Conservation (phyloP, 257 asterid species). For the Solanum megistacrolobum region DNA sequence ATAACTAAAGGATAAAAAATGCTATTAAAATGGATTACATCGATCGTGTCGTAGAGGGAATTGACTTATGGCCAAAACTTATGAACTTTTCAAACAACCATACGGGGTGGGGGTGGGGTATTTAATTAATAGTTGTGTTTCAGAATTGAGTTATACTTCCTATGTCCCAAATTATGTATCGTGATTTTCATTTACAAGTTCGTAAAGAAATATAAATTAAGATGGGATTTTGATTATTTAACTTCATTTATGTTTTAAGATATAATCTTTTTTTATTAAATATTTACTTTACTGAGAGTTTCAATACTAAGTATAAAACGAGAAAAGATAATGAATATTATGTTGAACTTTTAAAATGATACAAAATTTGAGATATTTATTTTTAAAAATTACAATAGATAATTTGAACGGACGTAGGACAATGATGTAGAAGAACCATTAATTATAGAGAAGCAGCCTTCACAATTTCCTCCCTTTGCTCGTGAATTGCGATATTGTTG, state of each 20-base stretch:
- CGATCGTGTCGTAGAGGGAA: not conserved
- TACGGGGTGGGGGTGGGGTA: not conserved
- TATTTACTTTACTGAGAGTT: not conserved
- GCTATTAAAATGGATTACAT: not conserved
- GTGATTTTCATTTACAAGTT: not conserved
- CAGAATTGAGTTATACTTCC: not conserved
- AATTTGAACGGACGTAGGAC: not conserved
- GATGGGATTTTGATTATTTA: not conserved
- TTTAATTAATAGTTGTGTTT: not conserved
- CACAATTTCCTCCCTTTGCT: not conserved
- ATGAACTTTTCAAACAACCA: not conserved
- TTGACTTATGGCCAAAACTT: not conserved
- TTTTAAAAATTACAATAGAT: not conserved
- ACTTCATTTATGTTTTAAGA: not conserved
- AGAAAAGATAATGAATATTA: not conserved
- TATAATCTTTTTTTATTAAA: not conserved
- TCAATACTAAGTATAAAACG: not conserved
- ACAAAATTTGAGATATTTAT: not conserved
- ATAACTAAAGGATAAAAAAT: not conserved
- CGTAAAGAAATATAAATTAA: not conserved
- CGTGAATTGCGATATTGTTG: not conserved
- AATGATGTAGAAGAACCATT: not conserved
- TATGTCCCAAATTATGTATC: rapidly evolving
- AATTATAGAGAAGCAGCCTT: not conserved
- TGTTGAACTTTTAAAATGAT: not conserved